These are phyloP conservation scores for Colletotrichum cereale DNA, from an alignment of 2,329 filamentous ascomycete species.

Conservation along the genomic window DNA sequence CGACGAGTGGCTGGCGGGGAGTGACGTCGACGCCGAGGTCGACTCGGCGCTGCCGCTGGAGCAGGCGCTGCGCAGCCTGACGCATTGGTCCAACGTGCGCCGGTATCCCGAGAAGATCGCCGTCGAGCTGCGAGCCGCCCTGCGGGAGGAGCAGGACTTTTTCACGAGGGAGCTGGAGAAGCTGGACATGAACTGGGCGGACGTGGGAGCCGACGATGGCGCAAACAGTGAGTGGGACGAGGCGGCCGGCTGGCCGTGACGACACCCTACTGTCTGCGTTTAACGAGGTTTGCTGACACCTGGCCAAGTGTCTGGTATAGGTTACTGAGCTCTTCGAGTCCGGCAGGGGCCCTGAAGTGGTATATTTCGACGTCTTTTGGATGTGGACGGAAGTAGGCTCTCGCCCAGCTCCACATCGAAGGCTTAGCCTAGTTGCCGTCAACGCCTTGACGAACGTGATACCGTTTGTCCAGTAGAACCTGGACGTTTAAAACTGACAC, in stretches of 20 bases:
- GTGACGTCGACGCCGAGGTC: constrained; percentile 92
- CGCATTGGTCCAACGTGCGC: constrained; percentile 93
- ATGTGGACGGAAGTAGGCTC: not conserved
- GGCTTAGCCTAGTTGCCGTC: not conserved
- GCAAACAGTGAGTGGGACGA: constrained; percentile 45
- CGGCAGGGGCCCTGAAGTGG: not conserved
- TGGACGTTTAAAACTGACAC: not conserved
- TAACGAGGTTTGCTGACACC: constrained; percentile 27
- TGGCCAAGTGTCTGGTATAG: constrained; percentile 36
- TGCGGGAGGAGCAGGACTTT: constrained; percentile 83
- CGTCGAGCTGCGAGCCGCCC: constrained; percentile 65
- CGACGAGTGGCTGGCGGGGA: constrained; percentile 94
- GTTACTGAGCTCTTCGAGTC: constrained; percentile 18
- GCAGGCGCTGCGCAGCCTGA: constrained; percentile 88
- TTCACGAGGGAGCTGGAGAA: constrained; percentile 83
- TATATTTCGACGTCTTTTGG: not conserved
- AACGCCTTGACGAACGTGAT: no score
- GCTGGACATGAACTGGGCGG: constrained; percentile 68
- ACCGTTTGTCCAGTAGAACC: no score
- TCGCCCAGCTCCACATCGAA: not conserved
- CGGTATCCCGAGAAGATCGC: constrained; percentile 85
- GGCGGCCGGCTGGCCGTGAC: constrained; percentile 37
- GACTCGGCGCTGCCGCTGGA: constrained; percentile 93
- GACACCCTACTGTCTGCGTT: constrained; percentile 1
- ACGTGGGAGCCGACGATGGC: constrained; percentile 51